A percentile compares a stretch with the other conserved stretches of the same genome.
These are phyloP conservation scores for Xylaria polymorpha DNA, from an alignment of 2,329 filamentous ascomycete genomes.

Conservation along the genomic window DNA sequence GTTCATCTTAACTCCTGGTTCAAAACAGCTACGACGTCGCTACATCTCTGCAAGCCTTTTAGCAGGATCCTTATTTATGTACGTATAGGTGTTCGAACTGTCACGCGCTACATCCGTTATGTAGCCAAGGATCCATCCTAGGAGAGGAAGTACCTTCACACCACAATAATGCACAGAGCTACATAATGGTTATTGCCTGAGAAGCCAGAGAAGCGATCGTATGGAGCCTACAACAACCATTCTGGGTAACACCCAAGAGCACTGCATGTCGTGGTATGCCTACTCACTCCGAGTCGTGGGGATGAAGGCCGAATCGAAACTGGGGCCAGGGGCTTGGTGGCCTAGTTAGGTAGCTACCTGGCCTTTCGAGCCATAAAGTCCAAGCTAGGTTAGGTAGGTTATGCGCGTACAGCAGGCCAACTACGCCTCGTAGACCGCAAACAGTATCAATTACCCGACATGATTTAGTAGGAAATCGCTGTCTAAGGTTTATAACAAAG, in stretches of 20 bases:
- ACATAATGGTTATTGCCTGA: not conserved
- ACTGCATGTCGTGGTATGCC: not conserved
- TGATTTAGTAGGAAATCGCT: not conserved
- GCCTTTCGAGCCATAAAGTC: not conserved
- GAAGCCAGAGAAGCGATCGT: constrained; percentile 3
- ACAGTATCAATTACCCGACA: not conserved
- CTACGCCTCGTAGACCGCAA: not conserved
- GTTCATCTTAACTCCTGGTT: not conserved
- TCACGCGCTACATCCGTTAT: not conserved
- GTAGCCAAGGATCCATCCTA: not conserved
- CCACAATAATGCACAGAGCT: not conserved
- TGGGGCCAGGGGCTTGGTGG: constrained; percentile 6
- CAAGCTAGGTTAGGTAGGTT: not conserved
- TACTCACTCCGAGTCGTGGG: constrained; percentile 7
- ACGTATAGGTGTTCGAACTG: not conserved
- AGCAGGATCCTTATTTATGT: too few relatives aligned
- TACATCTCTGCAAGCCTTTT: not conserved
- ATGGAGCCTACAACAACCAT: not conserved
- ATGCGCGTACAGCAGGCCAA: too few relatives aligned
- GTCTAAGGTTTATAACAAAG: not conserved
- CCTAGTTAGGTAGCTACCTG: not conserved
- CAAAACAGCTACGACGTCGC: not conserved
- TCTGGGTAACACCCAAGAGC: not conserved
- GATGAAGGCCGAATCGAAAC: constrained; percentile 6
- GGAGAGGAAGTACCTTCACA: not conserved